Percentiles rank a stretch among this genome's conserved stretches.
Evolutionary conservation across 2,329 filamentous ascomycete genomes (phyloP).

Genomic region (Pleurostoma richardsiae): DNA sequence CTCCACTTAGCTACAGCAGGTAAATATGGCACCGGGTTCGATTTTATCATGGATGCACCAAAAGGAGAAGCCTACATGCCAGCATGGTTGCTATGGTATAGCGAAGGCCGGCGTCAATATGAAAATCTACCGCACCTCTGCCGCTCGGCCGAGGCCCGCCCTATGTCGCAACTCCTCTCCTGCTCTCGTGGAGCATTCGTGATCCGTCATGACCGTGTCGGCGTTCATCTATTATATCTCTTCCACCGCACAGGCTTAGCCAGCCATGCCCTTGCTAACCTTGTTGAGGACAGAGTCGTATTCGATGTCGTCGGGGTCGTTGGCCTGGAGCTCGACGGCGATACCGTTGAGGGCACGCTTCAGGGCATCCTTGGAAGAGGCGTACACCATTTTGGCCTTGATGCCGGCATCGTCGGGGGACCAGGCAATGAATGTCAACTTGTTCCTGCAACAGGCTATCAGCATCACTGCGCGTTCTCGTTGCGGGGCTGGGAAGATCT

Average conservation of each 20-base stretch:
- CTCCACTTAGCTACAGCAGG: too few species aligned
- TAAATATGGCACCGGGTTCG: too few species aligned
- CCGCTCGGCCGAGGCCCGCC: too few species aligned
- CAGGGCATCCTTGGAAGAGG: slow-evolving; percentile 80
- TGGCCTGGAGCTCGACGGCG: slow-evolving; percentile 75
- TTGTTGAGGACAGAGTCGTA: slow-evolving; percentile 64
- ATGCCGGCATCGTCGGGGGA: slow-evolving; percentile 75
- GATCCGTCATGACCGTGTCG: neutral
- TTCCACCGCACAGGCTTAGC: slow-evolving; percentile 1
- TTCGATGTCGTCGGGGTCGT: slow-evolving; percentile 79
- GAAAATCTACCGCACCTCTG: too few species aligned
- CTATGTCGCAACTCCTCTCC: too few species aligned
- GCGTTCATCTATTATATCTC: slow-evolving; percentile 4
- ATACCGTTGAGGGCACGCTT: slow-evolving; percentile 75
- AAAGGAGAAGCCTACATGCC: neutral
- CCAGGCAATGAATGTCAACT: slow-evolving; percentile 76
- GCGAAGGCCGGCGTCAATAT: neutral
- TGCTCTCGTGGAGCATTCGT: neutral
- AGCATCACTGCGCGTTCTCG: neutral
- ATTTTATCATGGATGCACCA: neutral
- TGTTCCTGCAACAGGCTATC: slow-evolving; percentile 50
- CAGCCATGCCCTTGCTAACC: slow-evolving; percentile 57
- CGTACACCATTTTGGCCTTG: slow-evolving; percentile 86
- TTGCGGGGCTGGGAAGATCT: neutral
- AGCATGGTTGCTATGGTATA: neutral